Base-by-base conservation (phyloP, 768 basidiomycete genomes). In the Hypsizygus marmoreus region DNA sequence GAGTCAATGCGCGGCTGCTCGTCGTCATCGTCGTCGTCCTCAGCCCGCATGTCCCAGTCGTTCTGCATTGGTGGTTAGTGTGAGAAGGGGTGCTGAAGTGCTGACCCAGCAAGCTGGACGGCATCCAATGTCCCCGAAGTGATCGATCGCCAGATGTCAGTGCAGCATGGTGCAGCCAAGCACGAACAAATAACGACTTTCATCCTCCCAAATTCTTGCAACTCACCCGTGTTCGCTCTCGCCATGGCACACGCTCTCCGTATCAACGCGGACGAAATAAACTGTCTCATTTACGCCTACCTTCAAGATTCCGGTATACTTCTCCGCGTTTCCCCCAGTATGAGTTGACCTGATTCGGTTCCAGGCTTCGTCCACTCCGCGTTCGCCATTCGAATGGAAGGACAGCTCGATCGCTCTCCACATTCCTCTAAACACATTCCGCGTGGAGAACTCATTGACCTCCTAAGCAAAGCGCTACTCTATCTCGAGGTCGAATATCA, bases 401-500 rank as follows among this genome's bases (percentile, higher is more conserved):
- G 76, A 17, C 79, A 79, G 29, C 74, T 92, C 38, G 84, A 90
- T 44, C 75, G 75, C 49, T 86, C 87, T 2, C 77, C 84, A 34
- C 74, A 82, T 52, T 76, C 84, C 48, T 72, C 77, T 52, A 87
- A 84, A 59, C 85, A 88, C 49, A 83, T 93, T 40, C 85, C 83
- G 19, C 81, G 89, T 14, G 91, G 91, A 9, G 88, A 91, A 60
- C 77, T 93, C 19, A 72, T 91, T 30, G 88, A 92, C 45, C 80
- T 91, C 17, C 77, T 93, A 25, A 77, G 79, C 60, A 92, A 90
- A 66, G 82, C 91, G 3, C 69, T 93, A 13, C 76, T 92, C 8
- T 93, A 90, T 54, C 72, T 76, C 14, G 91, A 93, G 67, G 87
- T 88, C 41, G 91, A 93, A 70, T 77, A 84, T 6, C 91, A 92